Evolutionary conservation across 805 yeast genomes (phyloP).

Genomic region (Lipomyces spencermartinsiae): DNA sequence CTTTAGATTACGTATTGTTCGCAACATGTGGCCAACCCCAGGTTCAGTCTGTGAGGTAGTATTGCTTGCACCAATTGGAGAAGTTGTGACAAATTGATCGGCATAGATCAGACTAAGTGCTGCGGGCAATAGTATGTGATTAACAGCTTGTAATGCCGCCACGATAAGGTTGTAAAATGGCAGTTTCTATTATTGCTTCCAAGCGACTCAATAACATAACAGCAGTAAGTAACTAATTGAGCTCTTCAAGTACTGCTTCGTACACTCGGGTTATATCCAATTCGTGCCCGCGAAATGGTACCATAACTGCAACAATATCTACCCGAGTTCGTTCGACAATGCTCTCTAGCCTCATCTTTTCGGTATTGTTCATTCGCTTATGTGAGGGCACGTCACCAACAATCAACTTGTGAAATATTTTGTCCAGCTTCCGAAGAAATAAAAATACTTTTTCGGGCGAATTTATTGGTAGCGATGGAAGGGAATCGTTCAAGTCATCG

Average conservation of each 20-base stretch:
- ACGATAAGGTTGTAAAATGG: no score
- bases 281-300: constrained; percentile 52
- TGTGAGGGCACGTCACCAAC: constrained; percentile 48
- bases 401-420: constrained; percentile 50
- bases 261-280: constrained; percentile 55
- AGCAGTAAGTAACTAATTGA: constrained; percentile 16
- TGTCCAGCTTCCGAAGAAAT: constrained; percentile 51
- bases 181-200: background rate
- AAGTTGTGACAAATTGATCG: no score
- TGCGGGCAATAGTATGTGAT: no score
- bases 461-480: constrained; percentile 40
- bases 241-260: constrained; percentile 50
- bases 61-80: no score
- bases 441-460: constrained; percentile 49
- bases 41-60: no score
- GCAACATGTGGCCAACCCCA: no score
- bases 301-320: constrained; percentile 49
- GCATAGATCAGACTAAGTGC: no score
- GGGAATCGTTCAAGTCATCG: constrained; percentile 69
- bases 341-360: constrained; percentile 57
- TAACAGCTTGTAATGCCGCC: no score
- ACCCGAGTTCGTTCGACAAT: constrained; percentile 61
- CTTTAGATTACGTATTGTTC: no score
- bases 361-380: constrained; percentile 54
- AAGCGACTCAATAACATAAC: background rate